Percentiles rank a stretch among this genome's conserved stretches.
Conservation (phyloP, 192 early-diverging fungal genomes). For the Geranomyces michiganensis region DNA sequence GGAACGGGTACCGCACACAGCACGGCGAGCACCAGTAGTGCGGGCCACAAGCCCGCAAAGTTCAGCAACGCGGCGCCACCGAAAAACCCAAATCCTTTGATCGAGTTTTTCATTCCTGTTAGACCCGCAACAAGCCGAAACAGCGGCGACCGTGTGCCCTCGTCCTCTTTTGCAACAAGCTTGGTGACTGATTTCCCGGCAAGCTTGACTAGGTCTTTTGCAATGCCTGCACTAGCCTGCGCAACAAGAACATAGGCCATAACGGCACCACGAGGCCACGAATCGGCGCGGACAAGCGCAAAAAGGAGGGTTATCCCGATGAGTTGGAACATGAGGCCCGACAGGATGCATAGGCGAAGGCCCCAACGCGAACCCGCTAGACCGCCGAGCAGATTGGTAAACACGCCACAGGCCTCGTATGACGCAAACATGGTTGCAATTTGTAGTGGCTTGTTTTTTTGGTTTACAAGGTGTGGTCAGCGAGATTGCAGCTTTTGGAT, state of each 20-base stretch:
- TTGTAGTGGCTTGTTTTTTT: slow-evolving; percentile 32
- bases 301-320: slow-evolving; percentile 47
- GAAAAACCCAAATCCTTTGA: slow-evolving; percentile 55
- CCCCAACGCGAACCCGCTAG: slow-evolving; percentile 46
- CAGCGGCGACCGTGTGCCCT: slow-evolving; percentile 27
- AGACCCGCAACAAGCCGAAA: slow-evolving; percentile 51
- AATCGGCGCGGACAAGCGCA: slow-evolving; percentile 22
- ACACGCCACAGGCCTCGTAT: slow-evolving; percentile 46
- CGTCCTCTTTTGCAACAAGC: slow-evolving; percentile 39
- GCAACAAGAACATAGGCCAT: slow-evolving; percentile 45
- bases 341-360: slow-evolving; percentile 38
- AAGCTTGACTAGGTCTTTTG: slow-evolving; percentile 55
- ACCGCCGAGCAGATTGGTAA: slow-evolving; percentile 50
- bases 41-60: slow-evolving; percentile 35
- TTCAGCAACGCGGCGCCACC: slow-evolving; percentile 41
- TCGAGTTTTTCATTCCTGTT: slow-evolving; percentile 53
- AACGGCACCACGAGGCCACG: slow-evolving; percentile 34
- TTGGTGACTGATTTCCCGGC: slow-evolving; percentile 52
- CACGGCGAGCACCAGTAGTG: slow-evolving; percentile 40
- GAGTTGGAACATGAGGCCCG: slow-evolving; percentile 41
- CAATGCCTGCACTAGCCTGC: slow-evolving; percentile 47
- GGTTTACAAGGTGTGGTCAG: too few relatives aligned
- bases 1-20: slow-evolving; percentile 15
- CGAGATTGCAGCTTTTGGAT: too few relatives aligned
- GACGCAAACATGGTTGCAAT: slow-evolving; percentile 51